Percentiles rank a stretch among this genome's conserved stretches.
Evolutionary conservation across 139 green algal species (phyloP).

Genomic region (Coccomyxa sp.): DNA sequence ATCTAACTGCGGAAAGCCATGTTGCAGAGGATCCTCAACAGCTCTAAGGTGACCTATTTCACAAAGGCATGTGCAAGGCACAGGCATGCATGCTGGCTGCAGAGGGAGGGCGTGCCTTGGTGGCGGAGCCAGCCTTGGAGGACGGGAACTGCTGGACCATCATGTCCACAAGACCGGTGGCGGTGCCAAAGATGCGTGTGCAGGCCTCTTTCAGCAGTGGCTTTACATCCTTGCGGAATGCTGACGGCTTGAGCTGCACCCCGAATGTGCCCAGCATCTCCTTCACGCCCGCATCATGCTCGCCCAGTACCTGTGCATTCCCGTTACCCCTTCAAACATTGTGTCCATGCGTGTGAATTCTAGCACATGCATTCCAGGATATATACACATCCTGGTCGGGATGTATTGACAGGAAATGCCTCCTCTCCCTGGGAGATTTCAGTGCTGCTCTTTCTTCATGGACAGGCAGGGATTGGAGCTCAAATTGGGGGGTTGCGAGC

Average conservation of each 20-base stretch:
- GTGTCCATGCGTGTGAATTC: too few relatives aligned
- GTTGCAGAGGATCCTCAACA: too few relatives aligned
- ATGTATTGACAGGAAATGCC: too few relatives aligned
- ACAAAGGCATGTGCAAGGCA: constrained; percentile 1
- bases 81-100: background rate
- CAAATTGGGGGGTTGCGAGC: too few relatives aligned
- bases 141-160: constrained; percentile 81
- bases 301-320: constrained; percentile 39
- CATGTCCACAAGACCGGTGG: constrained; percentile 88
- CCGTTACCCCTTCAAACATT: too few relatives aligned
- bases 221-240: constrained; percentile 84
- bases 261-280: constrained; percentile 74
- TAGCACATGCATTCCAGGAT: too few relatives aligned
- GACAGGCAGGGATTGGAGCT: too few relatives aligned
- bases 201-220: constrained; percentile 80
- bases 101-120: constrained; percentile 53
- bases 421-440: background rate
- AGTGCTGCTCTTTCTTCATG: background rate
- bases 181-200: constrained; percentile 64
- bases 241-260: constrained; percentile 65
- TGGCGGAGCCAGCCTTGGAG: constrained; percentile 50
- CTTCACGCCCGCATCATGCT: constrained; percentile 45
- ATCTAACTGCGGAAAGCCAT: too few relatives aligned
- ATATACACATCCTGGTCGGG: too few relatives aligned
- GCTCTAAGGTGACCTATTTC: too few relatives aligned